phyloP scores from a whole-genome alignment of 1,284 basidiomycete species.

The Abortiporus biennis region DNA sequence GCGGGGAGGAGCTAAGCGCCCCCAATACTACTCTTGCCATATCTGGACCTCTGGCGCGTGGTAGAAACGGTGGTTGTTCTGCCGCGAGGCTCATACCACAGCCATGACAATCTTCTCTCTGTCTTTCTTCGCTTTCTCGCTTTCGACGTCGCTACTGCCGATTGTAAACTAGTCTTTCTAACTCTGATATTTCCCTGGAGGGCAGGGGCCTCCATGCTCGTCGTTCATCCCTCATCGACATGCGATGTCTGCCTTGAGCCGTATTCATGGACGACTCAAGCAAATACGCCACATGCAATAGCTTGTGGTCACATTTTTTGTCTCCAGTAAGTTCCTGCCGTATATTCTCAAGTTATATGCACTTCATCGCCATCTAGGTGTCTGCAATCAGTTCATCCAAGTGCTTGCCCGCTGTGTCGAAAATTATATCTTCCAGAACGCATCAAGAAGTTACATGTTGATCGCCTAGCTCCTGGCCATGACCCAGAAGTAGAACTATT shows the following conservation, averaged over 20 bases:
- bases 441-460: conserved; percentile 57
- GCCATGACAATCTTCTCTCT: too few species aligned
- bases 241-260: conserved; percentile 67
- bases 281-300: conserved; percentile 53
- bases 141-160: too few species aligned
- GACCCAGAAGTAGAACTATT: conserved; percentile 31
- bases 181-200: too few species aligned
- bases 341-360: neutral
- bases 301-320: conserved; percentile 70
- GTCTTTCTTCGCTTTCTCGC: too few species aligned
- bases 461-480: conserved; percentile 25
- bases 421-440: conserved; percentile 46
- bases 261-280: conserved; percentile 41
- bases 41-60: too few species aligned
- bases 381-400: conserved; percentile 40
- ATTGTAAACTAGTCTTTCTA: too few species aligned
- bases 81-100: too few species aligned
- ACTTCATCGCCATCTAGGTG: conserved; percentile 32
- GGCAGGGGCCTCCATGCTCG: conserved; percentile 32
- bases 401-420: conserved; percentile 59
- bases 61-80: too few species aligned
- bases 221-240: conserved; percentile 55
- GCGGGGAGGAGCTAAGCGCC: too few species aligned
- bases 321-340: conserved; percentile 36
- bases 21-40: too few species aligned